phyloP scores from a whole-genome alignment of 2,329 filamentous ascomycete species.

The Colletotrichum trifolii region DNA sequence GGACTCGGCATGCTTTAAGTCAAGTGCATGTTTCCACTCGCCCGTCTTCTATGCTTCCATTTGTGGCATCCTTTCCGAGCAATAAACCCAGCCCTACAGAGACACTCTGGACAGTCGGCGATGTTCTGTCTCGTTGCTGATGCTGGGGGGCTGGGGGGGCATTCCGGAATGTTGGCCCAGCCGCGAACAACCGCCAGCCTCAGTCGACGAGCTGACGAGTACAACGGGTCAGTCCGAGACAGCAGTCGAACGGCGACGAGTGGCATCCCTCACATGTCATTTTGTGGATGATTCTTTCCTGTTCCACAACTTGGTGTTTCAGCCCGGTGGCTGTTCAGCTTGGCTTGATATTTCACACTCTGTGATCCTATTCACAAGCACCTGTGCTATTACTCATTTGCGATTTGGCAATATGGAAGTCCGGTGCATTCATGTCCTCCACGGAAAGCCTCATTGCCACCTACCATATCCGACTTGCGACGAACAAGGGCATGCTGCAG shows the following conservation, averaged over 20 bases:
- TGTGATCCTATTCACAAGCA: neutral
- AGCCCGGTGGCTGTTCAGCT: neutral
- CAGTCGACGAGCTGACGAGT: too few relatives aligned
- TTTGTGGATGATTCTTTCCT: neutral
- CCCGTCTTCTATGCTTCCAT: neutral
- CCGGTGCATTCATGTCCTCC: neutral
- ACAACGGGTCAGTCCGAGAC: too few relatives aligned
- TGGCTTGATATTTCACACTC: neutral
- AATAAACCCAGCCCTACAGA: neutral
- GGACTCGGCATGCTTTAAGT: neutral
- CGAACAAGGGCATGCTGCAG: conserved; percentile 34
- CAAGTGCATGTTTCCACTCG: neutral
- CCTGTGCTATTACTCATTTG: conserved; percentile 21
- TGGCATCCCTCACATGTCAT: too few relatives aligned
- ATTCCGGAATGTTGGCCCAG: too few relatives aligned
- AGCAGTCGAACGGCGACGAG: too few relatives aligned
- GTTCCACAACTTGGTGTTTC: neutral
- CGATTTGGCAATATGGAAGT: neutral
- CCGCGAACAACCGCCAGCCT: too few relatives aligned
- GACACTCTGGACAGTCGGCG: neutral
- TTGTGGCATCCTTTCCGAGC: conserved; percentile 11
- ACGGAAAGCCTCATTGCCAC: neutral
- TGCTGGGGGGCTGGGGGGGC: neutral
- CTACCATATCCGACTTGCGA: conserved; percentile 35
- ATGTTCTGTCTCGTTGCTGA: neutral